Base-by-base conservation (phyloP, 768 basidiomycete genomes). In the Lentinula guzmanii region DNA sequence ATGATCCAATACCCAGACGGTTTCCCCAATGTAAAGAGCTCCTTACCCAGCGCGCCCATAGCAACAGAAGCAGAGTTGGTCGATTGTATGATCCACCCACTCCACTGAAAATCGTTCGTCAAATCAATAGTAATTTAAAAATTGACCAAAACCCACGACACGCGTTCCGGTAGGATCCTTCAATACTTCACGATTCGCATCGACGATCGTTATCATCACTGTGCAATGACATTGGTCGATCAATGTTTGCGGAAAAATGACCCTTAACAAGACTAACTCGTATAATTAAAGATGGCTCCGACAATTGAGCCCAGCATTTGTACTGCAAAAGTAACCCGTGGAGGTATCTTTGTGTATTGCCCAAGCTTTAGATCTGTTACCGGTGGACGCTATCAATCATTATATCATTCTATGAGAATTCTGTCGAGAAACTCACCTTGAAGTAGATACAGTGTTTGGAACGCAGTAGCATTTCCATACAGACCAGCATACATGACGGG, bases 401-500 rank as follows among this genome's bases (percentile, higher is more conserved):
- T 24, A 18, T 45, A 42, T 28, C 56, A 58, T 28, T 24, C 18
- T 45, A 37, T 28, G 28, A 28, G 10, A 4, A 11, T 39, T 34
- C 39, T 15, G 9, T 15, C 18, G 13, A 8, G 13, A 6, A 56
- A 37, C 62, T 35, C 59, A 74, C 79, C 80, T 75, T 82, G 80
- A 18, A 83, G 70, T 72, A 83, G 72, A 60, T 76, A 76, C 4
- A 86, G 65, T 5, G 83, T 82, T 71, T 87, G 82, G 69, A 76
- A 79, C 6, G 77, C 75, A 0, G 79, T 80, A 66, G 76, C 78
- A 69, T 82, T 79, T 45, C 82, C 82, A 69, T 80, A 83, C 48
- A 82, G 64, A 64, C 81, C 82, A 5, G 81, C 82, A 61, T 84
- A 83, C 82, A 84, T 82, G 57, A 79, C 78, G 13, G 80, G 74